A percentile compares a stretch with the other conserved stretches of the same genome.
Evolutionary conservation across 1,284 basidiomycete genomes (phyloP).

Genomic region (Bjerkandera adusta): DNA sequence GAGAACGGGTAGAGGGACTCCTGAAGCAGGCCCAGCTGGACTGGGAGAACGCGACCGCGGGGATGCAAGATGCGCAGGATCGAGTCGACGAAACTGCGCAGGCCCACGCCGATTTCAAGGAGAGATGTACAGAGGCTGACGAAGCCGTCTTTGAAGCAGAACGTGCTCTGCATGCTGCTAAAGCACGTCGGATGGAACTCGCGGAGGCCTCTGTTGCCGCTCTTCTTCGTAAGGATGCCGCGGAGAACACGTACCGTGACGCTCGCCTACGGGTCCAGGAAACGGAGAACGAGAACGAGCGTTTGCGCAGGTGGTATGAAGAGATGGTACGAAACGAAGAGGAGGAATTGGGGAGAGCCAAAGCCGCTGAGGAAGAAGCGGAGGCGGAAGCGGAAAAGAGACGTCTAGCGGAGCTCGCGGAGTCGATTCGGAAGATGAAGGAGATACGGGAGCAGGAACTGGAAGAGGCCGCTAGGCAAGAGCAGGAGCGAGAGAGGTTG

Average conservation of each 20-base stretch:
- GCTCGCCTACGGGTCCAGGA: no score
- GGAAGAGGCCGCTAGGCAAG: background rate
- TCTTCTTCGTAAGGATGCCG: no score
- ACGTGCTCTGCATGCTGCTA: no score
- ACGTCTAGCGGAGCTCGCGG: background rate
- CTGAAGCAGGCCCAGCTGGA: no score
- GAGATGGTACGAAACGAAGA: background rate
- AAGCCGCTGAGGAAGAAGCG: background rate
- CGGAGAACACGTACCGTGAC: no score
- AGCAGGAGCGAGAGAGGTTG: background rate
- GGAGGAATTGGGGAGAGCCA: background rate
- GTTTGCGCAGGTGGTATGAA: background rate
- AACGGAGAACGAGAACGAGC: background rate
- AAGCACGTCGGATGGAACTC: no score
- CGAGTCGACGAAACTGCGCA: background rate
- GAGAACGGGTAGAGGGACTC: no score
- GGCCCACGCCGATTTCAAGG: background rate
- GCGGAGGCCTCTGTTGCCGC: no score
- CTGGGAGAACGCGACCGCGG: no score
- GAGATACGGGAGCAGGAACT: background rate
- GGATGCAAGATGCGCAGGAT: no score
- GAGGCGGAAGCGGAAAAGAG: background rate
- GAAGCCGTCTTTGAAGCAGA: no score
- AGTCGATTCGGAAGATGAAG: background rate
- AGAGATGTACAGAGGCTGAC: background rate